Conservation (phyloP, 2,329 filamentous ascomycete genomes). For the Dothistroma septosporum region DNA sequence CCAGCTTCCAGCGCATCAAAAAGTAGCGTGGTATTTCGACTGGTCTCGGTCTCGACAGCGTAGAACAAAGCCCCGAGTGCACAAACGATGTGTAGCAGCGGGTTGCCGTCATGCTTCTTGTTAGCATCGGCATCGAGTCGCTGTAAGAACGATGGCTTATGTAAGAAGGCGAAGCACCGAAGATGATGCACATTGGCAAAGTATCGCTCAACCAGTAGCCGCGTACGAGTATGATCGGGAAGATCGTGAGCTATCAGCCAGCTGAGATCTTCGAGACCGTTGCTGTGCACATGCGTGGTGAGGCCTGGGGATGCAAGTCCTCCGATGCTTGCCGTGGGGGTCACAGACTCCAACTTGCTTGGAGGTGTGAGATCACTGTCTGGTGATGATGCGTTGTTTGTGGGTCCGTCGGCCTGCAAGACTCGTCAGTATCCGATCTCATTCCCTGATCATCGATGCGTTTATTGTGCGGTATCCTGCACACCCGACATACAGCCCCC, state of each 20-base stretch:
- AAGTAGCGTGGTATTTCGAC: slow-evolving; percentile 8
- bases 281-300: slow-evolving; percentile 5
- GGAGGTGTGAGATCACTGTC: slow-evolving; percentile 14
- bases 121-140: slow-evolving; percentile 21
- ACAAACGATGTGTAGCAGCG: slow-evolving; percentile 24
- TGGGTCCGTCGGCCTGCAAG: neutral
- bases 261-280: slow-evolving; percentile 15
- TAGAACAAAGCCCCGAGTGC: slow-evolving; percentile 24
- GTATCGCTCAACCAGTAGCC: slow-evolving; percentile 23
- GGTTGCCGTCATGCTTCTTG: slow-evolving; percentile 22
- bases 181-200: slow-evolving; percentile 26
- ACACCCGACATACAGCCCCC: too few relatives aligned
- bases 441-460: too few relatives aligned
- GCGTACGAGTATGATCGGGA: slow-evolving; percentile 19
- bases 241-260: slow-evolving; percentile 19
- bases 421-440: neutral
- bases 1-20: slow-evolving; percentile 24
- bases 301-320: slow-evolving; percentile 14
- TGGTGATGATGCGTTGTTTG: slow-evolving; percentile 1
- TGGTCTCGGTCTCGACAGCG: slow-evolving; percentile 20
- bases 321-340: slow-evolving; percentile 14
- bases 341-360: slow-evolving; percentile 13
- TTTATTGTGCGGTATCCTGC: too few relatives aligned
- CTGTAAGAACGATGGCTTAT: slow-evolving; percentile 25
- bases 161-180: slow-evolving; percentile 25